Evolutionary conservation across 176 grass and related monocot species (phyloP).

Genomic region (Oryza australiensis): DNA sequence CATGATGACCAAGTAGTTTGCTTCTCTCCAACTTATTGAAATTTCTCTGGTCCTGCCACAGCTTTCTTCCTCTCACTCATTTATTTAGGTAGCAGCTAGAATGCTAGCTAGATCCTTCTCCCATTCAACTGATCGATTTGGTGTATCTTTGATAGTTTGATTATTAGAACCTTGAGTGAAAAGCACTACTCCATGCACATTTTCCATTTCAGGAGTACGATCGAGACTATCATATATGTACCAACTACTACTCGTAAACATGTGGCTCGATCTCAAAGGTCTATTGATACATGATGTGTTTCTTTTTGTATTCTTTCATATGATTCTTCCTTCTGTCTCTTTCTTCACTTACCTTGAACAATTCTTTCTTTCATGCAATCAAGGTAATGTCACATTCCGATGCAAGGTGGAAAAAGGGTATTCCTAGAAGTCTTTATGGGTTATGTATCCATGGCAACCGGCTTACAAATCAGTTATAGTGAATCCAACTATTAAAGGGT

Average conservation of each 20-base stretch:
- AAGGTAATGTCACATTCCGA: neutral
- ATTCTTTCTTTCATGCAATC: neutral
- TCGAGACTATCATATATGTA: neutral
- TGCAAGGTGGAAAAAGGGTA: neutral
- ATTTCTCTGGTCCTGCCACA: neutral
- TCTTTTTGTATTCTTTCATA: neutral
- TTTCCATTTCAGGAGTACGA: constrained; percentile 28
- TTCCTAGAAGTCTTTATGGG: neutral
- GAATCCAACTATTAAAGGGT: too few species aligned
- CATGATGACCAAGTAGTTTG: constrained; percentile 29
- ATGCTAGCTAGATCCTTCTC: neutral
- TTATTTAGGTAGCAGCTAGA: neutral
- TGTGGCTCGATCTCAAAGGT: neutral
- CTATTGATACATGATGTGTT: neutral
- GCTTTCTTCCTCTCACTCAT: constrained; percentile 38
- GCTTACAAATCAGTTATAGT: neutral
- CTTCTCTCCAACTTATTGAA: constrained; percentile 13
- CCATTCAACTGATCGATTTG: constrained; percentile 13
- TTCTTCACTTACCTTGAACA: neutral
- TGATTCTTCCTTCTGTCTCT: neutral
- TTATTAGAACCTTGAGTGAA: constrained; percentile 23
- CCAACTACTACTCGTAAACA: neutral
- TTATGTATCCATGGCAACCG: neutral
- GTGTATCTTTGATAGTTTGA: constrained; percentile 10
- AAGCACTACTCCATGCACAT: neutral